Conservation (phyloP, 2,329 filamentous ascomycete species). For the Scolecobasidium constrictum region DNA sequence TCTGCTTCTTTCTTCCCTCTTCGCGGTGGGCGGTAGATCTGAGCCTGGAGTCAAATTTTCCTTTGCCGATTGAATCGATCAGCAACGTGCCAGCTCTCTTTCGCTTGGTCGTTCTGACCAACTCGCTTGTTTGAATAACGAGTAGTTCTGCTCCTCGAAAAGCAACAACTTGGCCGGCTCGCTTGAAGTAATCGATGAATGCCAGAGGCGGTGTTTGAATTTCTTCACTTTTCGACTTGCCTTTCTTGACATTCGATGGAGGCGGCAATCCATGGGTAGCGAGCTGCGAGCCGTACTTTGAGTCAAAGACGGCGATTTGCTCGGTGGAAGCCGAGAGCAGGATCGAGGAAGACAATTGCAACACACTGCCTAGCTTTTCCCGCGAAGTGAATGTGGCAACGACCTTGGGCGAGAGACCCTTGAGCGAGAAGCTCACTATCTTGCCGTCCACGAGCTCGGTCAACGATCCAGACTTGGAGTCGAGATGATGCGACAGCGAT, state of each 20-base stretch:
- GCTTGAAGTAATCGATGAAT: slow-evolving; percentile 44
- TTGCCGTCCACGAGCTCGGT: slow-evolving; percentile 45
- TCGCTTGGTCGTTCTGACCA: slow-evolving; percentile 22
- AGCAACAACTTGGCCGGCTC: slow-evolving; percentile 55
- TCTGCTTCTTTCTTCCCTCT: slow-evolving; percentile 10
- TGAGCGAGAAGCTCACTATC: slow-evolving; percentile 54
- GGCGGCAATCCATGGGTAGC: slow-evolving; percentile 25
- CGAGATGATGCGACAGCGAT: slow-evolving; percentile 32
- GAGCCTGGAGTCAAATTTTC: slow-evolving; percentile 19
- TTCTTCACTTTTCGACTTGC: slow-evolving; percentile 21
- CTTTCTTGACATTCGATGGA: slow-evolving; percentile 9
- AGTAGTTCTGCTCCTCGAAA: slow-evolving; percentile 53
- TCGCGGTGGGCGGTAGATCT: background rate
- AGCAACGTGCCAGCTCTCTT: slow-evolving; percentile 42
- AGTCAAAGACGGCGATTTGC: slow-evolving; percentile 43
- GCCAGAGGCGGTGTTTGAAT: background rate
- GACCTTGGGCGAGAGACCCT: slow-evolving; percentile 49
- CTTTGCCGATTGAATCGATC: slow-evolving; percentile 64
- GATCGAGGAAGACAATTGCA: slow-evolving; percentile 56
- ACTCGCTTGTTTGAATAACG: slow-evolving; percentile 45
- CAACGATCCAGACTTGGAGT: slow-evolving; percentile 52
- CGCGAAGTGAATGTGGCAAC: slow-evolving; percentile 41
- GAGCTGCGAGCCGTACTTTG: slow-evolving; percentile 48
- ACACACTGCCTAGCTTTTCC: slow-evolving; percentile 47
- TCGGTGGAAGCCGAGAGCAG: slow-evolving; percentile 48